phyloP scores from a whole-genome alignment of 2,329 filamentous ascomycete genomes.

The Neopestalotiopsis clavispora region DNA sequence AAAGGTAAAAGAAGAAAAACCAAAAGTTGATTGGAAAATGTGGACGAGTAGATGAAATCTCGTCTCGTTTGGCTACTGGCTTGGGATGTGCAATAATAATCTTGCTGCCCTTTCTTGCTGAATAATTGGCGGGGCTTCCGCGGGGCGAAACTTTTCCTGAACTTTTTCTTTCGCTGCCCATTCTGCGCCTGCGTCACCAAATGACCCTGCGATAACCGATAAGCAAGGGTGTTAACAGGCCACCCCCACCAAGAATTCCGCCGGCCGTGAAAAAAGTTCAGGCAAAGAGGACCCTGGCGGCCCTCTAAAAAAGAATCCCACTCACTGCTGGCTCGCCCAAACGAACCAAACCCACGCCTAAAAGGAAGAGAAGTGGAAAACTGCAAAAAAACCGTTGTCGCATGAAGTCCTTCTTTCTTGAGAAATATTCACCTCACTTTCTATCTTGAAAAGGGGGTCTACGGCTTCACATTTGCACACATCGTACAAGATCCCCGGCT shows the following conservation, averaged over 20 bases:
- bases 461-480: not conserved
- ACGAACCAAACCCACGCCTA: not conserved
- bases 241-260: slow-evolving; percentile 10
- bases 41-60: slow-evolving; percentile 2
- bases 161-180: slow-evolving; percentile 2
- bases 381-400: not conserved
- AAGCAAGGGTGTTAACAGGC: not conserved
- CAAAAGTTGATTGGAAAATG: not conserved
- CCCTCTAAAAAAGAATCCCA: slow-evolving; percentile 2
- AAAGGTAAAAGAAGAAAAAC: not conserved
- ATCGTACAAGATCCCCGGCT: not conserved
- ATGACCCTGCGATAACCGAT: slow-evolving; percentile 16
- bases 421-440: not conserved
- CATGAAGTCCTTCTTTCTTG: not conserved
- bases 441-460: not conserved
- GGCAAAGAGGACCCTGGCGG: not conserved
- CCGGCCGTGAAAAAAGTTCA: slow-evolving; percentile 8
- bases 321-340: not conserved
- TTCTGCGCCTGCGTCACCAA: slow-evolving; percentile 14
- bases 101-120: slow-evolving; percentile 13
- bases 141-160: slow-evolving; percentile 20
- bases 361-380: not conserved
- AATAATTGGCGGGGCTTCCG: slow-evolving; percentile 22
- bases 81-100: not conserved
- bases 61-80: not conserved